Conservation (phyloP, 345 rosid species). For the Firmiana major region DNA sequence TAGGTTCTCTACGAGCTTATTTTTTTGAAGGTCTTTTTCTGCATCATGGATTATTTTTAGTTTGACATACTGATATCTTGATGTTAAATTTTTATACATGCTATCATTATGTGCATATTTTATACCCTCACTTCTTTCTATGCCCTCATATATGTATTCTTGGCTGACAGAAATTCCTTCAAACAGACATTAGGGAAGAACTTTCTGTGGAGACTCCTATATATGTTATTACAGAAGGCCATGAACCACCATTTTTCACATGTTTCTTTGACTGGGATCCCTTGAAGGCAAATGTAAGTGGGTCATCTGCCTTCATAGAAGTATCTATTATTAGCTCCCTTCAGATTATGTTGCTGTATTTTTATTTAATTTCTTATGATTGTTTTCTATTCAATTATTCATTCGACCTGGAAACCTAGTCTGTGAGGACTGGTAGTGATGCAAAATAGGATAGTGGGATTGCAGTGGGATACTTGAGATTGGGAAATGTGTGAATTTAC, state of each 20-base stretch:
- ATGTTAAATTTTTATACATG: too few relatives aligned
- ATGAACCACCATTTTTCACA: constrained; percentile 73
- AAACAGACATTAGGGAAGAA: constrained; percentile 44
- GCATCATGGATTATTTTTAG: too few relatives aligned
- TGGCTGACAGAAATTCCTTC: constrained; percentile 18
- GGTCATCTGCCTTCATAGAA: neutral
- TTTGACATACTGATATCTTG: too few relatives aligned
- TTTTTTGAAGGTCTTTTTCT: too few relatives aligned
- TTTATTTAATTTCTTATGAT: neutral
- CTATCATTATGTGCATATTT: too few relatives aligned
- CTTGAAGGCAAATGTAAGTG: constrained; percentile 63
- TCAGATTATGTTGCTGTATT: neutral
- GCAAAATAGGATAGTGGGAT: too few relatives aligned
- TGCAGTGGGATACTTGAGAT: too few relatives aligned
- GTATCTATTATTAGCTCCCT: neutral
- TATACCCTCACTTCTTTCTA: too few relatives aligned
- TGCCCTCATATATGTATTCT: constrained; percentile 34
- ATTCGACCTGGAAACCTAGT: neutral
- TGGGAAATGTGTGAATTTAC: too few relatives aligned
- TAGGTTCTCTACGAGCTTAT: too few relatives aligned
- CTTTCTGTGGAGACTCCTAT: constrained; percentile 51
- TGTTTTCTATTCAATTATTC: neutral
- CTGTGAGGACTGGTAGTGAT: neutral
- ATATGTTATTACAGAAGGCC: constrained; percentile 67
- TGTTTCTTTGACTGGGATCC: constrained; percentile 71